phyloP scores from a whole-genome alignment of 306 rosid genomes.

The Arachis stenosperma region DNA sequence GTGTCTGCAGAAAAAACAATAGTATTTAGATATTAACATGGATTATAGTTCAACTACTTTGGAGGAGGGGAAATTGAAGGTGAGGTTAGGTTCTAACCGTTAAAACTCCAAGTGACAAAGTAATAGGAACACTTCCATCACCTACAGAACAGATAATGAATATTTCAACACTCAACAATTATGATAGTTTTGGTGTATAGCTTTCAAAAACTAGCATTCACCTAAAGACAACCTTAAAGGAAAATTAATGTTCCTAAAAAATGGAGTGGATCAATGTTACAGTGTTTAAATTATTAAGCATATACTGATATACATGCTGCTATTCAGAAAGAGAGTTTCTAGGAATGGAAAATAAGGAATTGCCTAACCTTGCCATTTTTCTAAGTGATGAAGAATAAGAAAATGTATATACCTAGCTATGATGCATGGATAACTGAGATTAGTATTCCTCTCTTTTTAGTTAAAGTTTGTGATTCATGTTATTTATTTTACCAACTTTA shows the following conservation, averaged over 20 bases:
- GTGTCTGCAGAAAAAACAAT: constrained; percentile 62
- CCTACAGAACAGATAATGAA: constrained; percentile 54
- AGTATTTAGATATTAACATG: constrained; percentile 11
- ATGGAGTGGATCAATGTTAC: constrained; percentile 1
- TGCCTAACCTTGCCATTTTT: background rate
- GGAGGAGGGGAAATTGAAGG: constrained; percentile 3
- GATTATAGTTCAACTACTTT: constrained; percentile 25
- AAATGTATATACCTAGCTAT: background rate
- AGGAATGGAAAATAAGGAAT: background rate
- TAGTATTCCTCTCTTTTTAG: too few relatives aligned
- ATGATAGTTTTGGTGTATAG: background rate
- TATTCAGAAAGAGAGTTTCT: background rate
- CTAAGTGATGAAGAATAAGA: background rate
- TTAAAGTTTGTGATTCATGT: too few relatives aligned
- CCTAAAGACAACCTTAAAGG: constrained; percentile 7
- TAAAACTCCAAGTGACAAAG: constrained; percentile 83
- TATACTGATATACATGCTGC: constrained; percentile 1
- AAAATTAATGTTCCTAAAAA: background rate
- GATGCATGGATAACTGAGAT: too few relatives aligned
- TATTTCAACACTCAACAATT: constrained; percentile 18
- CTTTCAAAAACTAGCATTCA: constrained; percentile 3
- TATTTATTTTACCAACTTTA: too few relatives aligned
- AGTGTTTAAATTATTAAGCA: constrained; percentile 9
- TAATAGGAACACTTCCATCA: constrained; percentile 79
- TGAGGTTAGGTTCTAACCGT: constrained; percentile 65